Evolutionary conservation across 305 asterid species (phyloP).

Genomic region (Solanum aculeatissimum): DNA sequence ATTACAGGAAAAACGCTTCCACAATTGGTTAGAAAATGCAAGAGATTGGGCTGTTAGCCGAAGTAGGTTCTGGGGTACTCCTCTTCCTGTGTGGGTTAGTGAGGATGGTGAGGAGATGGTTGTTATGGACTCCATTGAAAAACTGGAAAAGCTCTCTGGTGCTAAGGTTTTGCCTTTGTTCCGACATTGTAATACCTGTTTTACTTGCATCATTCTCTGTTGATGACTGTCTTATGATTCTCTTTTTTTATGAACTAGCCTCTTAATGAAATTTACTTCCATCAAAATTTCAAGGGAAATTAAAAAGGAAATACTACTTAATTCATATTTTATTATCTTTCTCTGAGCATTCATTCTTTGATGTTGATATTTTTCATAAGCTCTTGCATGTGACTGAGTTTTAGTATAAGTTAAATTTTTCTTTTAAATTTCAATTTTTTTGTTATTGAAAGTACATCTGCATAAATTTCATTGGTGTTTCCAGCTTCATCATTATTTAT

Average conservation of each 20-base stretch:
- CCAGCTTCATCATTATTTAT: background rate
- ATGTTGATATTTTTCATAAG: background rate
- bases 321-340: background rate
- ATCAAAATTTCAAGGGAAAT: background rate
- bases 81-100: constrained; percentile 90
- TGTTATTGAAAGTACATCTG: background rate
- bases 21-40: constrained; percentile 98
- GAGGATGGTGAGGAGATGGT: constrained; percentile 75
- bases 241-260: background rate
- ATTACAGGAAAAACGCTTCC: constrained; percentile 75
- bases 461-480: background rate
- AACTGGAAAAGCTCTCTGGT: constrained; percentile 79
- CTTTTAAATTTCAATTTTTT: background rate
- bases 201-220: background rate
- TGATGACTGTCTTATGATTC: background rate
- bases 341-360: background rate
- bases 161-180: constrained; percentile 18
- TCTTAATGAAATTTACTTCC: background rate
- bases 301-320: background rate
- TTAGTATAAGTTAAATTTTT: background rate
- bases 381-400: background rate
- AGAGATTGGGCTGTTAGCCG: constrained; percentile 98
- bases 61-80: constrained; percentile 99
- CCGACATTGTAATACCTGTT: background rate
- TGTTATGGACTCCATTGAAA: constrained; percentile 78